Conservation (phyloP, 192 early-diverging fungal genomes). For the Ambispora gerdemannii region DNA sequence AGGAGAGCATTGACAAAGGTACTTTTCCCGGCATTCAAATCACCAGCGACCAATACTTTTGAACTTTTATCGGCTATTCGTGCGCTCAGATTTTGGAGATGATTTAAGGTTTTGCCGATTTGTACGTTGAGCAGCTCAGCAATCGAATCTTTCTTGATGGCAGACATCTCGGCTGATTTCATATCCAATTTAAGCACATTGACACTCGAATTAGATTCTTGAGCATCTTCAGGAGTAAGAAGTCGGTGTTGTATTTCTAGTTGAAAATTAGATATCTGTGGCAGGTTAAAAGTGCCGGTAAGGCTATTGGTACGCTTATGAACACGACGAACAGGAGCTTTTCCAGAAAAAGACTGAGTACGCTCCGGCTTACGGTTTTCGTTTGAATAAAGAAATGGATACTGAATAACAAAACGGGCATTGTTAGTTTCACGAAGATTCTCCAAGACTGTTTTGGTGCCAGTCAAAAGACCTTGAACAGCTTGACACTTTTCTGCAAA, state of each 20-base stretch:
- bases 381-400: conserved; percentile 25
- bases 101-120: conserved; percentile 57
- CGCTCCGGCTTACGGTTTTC: conserved; percentile 30
- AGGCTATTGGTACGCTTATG: conserved; percentile 30
- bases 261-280: background rate
- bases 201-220: conserved; percentile 43
- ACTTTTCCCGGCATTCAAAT: conserved; percentile 96
- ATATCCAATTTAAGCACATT: conserved; percentile 68
- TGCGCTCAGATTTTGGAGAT: conserved; percentile 79
- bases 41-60: conserved; percentile 94
- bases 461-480: conserved; percentile 64
- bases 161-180: conserved; percentile 54
- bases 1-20: conserved; percentile 97
- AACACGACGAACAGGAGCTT: conserved; percentile 27
- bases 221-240: conserved; percentile 5
- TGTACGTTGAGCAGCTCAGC: conserved; percentile 68
- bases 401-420: conserved; percentile 28
- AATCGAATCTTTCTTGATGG: conserved; percentile 71
- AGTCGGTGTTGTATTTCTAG: background rate
- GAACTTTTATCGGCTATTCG: conserved; percentile 89
- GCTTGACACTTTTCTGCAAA: conserved; percentile 74
- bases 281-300: conserved; percentile 24
- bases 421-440: conserved; percentile 71
- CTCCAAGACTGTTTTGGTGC: conserved; percentile 60
- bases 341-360: conserved; percentile 35